Conservation (phyloP, 2,329 filamentous ascomycete genomes). For the Botryotinia narcissicola region DNA sequence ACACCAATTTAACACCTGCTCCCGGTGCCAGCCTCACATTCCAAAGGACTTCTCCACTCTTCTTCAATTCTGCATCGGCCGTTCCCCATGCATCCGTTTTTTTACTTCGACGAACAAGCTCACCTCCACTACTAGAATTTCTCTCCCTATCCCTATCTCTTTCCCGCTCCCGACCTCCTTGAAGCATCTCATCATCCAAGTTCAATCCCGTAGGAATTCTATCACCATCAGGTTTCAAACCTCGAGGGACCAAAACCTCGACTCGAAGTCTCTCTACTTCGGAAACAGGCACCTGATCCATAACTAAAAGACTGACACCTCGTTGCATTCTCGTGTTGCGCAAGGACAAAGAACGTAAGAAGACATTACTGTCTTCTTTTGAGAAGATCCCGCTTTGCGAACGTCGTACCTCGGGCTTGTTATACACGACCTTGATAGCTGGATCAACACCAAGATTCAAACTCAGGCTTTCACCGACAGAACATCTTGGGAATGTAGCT, state of each 20-base stretch:
- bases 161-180: slow-evolving; percentile 27
- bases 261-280: slow-evolving; percentile 58
- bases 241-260: slow-evolving; percentile 49
- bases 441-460: slow-evolving; percentile 60
- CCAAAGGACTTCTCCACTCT: slow-evolving; percentile 58
- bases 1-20: slow-evolving; percentile 52
- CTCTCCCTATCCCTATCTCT: slow-evolving; percentile 31
- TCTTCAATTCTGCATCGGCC: slow-evolving; percentile 52
- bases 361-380: slow-evolving; percentile 53
- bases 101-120: slow-evolving; percentile 25
- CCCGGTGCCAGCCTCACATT: slow-evolving; percentile 57
- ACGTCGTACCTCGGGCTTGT: slow-evolving; percentile 53
- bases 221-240: slow-evolving; percentile 44
- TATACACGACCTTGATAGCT: slow-evolving; percentile 53
- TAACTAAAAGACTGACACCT: slow-evolving; percentile 48
- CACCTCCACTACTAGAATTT: background rate
- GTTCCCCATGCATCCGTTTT: slow-evolving; percentile 49
- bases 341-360: slow-evolving; percentile 49
- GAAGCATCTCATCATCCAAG: slow-evolving; percentile 20
- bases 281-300: slow-evolving; percentile 61
- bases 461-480: slow-evolving; percentile 51
- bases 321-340: slow-evolving; percentile 49
- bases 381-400: slow-evolving; percentile 52
- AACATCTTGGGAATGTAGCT: slow-evolving; percentile 53
- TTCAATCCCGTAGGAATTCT: slow-evolving; percentile 41